phyloP scores from a whole-genome alignment of 177 flowering plant genomes.

The Vitis hybrid region DNA sequence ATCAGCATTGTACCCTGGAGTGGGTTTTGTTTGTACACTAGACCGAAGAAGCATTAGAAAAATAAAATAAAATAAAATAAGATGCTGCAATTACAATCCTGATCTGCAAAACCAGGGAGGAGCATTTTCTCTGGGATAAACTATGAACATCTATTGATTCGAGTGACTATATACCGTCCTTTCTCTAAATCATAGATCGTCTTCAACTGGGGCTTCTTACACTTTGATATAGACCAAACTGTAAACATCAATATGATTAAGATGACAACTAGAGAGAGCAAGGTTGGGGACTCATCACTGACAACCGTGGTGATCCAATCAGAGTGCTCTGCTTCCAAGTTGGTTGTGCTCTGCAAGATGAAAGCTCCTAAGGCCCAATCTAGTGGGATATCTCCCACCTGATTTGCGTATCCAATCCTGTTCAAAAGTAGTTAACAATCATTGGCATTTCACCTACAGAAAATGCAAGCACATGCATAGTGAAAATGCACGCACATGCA shows the following conservation, averaged over 20 bases:
- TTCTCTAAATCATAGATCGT: constrained; percentile 91
- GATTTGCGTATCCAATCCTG: constrained; percentile 73
- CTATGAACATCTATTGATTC: constrained; percentile 39
- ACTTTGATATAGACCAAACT: constrained; percentile 61
- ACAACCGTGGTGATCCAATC: constrained; percentile 35
- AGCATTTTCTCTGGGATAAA: background rate
- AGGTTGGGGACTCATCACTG: constrained; percentile 38
- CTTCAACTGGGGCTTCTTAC: constrained; percentile 80
- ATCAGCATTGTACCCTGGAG: background rate
- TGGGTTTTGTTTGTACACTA: background rate
- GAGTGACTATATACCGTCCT: constrained; percentile 78
- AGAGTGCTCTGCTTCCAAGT: constrained; percentile 18
- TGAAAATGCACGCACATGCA: background rate
- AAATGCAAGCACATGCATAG: background rate
- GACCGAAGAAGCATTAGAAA: background rate
- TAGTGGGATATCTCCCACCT: constrained; percentile 66
- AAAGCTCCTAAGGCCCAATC: constrained; percentile 99
- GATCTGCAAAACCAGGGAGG: background rate
- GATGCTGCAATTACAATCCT: no score
- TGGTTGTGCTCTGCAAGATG: constrained; percentile 56
- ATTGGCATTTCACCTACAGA: background rate
- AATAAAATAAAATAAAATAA: background rate
- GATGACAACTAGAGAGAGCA: constrained; percentile 43
- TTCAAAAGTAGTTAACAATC: constrained; percentile 7
- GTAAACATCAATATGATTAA: constrained; percentile 34